These are phyloP conservation scores for Raphanus hybrid DNA, from an alignment of 441 rosid species.

Conservation along the genomic window DNA sequence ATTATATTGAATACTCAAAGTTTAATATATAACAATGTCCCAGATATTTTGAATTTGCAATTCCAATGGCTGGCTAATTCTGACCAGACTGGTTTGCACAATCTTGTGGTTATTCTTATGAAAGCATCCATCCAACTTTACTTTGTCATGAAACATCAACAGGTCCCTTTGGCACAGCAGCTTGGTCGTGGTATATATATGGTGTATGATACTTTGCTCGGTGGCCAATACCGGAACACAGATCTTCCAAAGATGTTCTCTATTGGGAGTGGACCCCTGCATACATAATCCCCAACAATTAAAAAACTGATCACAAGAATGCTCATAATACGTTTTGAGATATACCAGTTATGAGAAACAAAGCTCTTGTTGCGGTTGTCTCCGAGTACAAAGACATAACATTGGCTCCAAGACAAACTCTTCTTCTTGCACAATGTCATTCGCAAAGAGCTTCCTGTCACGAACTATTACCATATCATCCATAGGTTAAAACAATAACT, in stretches of 20 bases:
- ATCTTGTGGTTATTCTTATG: no score
- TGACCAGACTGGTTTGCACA: no score
- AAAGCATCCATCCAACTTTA: no score
- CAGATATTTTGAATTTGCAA: no score
- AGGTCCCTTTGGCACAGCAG: background rate
- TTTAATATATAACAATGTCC: no score
- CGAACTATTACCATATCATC: background rate
- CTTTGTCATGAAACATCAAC: no score
- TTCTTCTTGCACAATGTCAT: no score
- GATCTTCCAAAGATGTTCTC: conserved; percentile 48
- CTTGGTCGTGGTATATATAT: conserved; percentile 49
- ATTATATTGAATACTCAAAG: no score
- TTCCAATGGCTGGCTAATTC: no score
- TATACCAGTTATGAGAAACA: conserved; percentile 59
- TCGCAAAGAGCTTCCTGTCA: no score
- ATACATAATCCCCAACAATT: conserved; percentile 13
- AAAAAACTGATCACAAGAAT: background rate
- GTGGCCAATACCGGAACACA: conserved; percentile 76
- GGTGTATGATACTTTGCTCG: conserved; percentile 72
- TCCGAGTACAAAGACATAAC: conserved; percentile 62
- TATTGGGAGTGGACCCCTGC: conserved; percentile 76
- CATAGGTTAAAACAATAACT: conserved; percentile 7
- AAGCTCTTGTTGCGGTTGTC: conserved; percentile 75
- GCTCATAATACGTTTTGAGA: no score
- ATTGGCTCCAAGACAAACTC: no score